Evolutionary conservation across 441 rosid genomes (phyloP).

Genomic region (Corymbia citriodora): DNA sequence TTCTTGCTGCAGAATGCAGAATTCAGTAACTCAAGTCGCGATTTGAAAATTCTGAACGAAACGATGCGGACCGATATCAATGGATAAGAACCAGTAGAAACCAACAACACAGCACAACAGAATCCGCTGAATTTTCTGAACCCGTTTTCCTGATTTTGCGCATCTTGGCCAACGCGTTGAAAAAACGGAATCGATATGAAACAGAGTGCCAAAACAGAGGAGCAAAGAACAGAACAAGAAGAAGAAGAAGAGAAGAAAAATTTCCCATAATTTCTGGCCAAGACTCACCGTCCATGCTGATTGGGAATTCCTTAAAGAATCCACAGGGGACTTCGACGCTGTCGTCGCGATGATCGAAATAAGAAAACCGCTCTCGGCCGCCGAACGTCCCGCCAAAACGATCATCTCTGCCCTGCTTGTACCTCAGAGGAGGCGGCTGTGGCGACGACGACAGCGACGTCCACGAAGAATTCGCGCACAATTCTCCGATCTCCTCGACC

Average conservation of each 20-base stretch:
- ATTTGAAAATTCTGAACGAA: background rate
- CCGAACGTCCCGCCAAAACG: constrained; percentile 68
- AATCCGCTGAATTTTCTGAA: background rate
- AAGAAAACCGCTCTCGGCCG: constrained; percentile 48
- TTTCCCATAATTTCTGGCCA: background rate
- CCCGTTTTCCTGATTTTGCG: background rate
- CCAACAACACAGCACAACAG: background rate
- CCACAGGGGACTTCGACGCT: constrained; percentile 66
- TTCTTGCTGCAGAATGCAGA: no score
- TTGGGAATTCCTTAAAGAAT: constrained; percentile 58
- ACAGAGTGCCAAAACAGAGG: background rate
- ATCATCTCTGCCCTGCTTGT: constrained; percentile 33
- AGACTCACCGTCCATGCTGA: constrained; percentile 56
- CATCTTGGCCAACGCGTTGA: background rate
- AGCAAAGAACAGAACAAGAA: background rate
- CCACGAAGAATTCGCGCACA: constrained; percentile 23
- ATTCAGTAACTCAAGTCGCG: background rate
- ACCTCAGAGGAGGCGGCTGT: constrained; percentile 28
- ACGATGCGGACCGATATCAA: background rate
- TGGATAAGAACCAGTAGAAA: background rate
- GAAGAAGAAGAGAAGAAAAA: background rate
- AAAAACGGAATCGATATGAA: background rate
- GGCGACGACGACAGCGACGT: background rate
- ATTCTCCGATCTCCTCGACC: constrained; percentile 45
- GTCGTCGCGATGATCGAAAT: constrained; percentile 35